Evolutionary conservation across 2,329 filamentous ascomycete species (phyloP).

Genomic region (Cladosporium oxysporum): DNA sequence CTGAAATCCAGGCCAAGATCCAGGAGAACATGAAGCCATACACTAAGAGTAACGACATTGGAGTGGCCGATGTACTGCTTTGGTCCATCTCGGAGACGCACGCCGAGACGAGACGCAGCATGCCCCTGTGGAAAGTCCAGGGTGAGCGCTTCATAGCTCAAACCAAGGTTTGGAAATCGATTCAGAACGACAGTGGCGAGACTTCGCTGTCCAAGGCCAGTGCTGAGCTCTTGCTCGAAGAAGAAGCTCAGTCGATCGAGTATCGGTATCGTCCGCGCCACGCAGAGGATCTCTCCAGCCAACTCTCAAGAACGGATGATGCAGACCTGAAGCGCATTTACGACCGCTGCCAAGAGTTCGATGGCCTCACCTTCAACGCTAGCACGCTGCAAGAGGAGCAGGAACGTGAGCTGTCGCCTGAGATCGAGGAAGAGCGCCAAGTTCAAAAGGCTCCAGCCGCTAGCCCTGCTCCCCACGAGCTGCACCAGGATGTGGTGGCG

Average conservation of each 20-base stretch:
- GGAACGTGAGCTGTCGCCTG: constrained; percentile 66
- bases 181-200: not conserved
- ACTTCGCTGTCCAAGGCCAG: constrained; percentile 27
- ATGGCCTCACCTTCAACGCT: constrained; percentile 23
- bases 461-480: constrained; percentile 42
- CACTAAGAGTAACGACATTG: constrained; percentile 36
- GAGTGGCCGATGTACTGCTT: constrained; percentile 56
- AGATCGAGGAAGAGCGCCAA: constrained; percentile 62
- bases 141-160: constrained; percentile 55
- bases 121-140: constrained; percentile 64
- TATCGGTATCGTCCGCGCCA: constrained; percentile 47
- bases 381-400: constrained; percentile 63
- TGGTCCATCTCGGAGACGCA: constrained; percentile 64
- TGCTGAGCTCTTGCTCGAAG: constrained; percentile 55
- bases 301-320: not conserved
- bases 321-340: constrained; percentile 32
- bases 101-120: constrained; percentile 49
- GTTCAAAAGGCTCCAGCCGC: constrained; percentile 48
- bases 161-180: constrained; percentile 38
- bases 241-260: constrained; percentile 56
- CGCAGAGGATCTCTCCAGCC: constrained; percentile 19
- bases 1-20: constrained; percentile 62
- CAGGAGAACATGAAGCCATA: constrained; percentile 20
- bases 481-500: constrained; percentile 47
- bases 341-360: constrained; percentile 26